These are phyloP conservation scores for Mucor velutinosus DNA, from an alignment of 371 early-diverging fungal genomes.

Conservation along the genomic window DNA sequence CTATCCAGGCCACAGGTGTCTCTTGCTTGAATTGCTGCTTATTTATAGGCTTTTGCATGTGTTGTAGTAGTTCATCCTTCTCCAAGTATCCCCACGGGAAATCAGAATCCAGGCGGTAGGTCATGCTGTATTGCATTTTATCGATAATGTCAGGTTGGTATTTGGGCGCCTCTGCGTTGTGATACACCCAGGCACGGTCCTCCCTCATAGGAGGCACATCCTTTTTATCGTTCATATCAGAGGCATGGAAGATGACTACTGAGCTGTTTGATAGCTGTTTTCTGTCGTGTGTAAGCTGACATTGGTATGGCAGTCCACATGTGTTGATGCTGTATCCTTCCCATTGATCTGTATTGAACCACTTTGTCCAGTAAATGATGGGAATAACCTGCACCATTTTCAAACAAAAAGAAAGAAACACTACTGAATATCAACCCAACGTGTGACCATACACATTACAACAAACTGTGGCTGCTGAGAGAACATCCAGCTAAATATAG, in stretches of 20 bases:
- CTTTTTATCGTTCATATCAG: background rate
- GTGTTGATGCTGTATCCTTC: conserved; percentile 13
- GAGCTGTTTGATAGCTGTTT: background rate
- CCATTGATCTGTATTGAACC: conserved; percentile 13
- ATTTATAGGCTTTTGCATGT: background rate
- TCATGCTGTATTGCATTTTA: conserved; percentile 19
- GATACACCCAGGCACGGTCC: conserved; percentile 14
- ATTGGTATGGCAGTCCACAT: conserved; percentile 1
- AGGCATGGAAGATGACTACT: conserved; percentile 12
- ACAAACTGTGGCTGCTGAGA: background rate
- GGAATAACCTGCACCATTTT: background rate
- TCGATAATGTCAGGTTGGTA: background rate
- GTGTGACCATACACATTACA: background rate
- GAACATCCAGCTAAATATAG: background rate
- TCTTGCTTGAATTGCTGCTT: background rate
- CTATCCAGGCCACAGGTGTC: conserved; percentile 13
- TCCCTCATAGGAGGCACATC: background rate
- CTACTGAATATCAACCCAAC: background rate
- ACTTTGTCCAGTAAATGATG: conserved; percentile 17
- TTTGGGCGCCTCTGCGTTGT: conserved; percentile 14
- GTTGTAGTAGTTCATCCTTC: background rate
- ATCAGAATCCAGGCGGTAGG: conserved; percentile 14
- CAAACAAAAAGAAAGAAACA: background rate
- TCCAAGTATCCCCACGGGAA: conserved; percentile 19
- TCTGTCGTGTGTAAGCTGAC: conserved; percentile 13